Evolutionary conservation across 495 filamentous ascomycete species (phyloP).

Genomic region (Neurospora discreta): DNA sequence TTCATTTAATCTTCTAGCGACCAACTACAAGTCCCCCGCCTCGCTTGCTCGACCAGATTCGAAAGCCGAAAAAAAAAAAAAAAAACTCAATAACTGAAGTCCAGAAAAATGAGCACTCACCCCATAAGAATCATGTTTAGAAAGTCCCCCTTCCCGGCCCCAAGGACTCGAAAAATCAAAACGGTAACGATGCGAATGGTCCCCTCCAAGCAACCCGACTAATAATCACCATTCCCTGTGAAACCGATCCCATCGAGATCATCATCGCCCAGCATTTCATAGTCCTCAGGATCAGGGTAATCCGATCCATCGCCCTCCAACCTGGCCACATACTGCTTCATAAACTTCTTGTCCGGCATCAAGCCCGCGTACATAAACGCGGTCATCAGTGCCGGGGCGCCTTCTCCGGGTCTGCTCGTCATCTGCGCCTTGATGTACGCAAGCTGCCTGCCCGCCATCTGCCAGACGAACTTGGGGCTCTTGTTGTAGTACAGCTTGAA

Average conservation of each 20-base stretch:
- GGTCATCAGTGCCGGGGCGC: slow-evolving; percentile 15
- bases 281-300: slow-evolving; percentile 6
- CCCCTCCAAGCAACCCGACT: neutral
- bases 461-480: slow-evolving; percentile 41
- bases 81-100: neutral
- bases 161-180: neutral
- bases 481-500: slow-evolving; percentile 36
- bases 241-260: neutral
- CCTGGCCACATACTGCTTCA: slow-evolving; percentile 20
- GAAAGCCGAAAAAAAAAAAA: neutral
- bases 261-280: slow-evolving; percentile 3
- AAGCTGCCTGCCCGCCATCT: slow-evolving; percentile 53
- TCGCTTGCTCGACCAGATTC: neutral
- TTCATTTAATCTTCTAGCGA: neutral
- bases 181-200: neutral
- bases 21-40: neutral
- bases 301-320: slow-evolving; percentile 15
- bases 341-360: slow-evolving; percentile 25
- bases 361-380: slow-evolving; percentile 37
- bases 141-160: neutral
- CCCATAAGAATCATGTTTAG: too few relatives aligned
- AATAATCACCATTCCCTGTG: neutral
- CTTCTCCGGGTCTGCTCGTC: slow-evolving; percentile 2
- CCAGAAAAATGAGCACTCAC: neutral
- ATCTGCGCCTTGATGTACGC: slow-evolving; percentile 49